Conservation (phyloP, 257 asterid genomes). For the Ilex asprella region DNA sequence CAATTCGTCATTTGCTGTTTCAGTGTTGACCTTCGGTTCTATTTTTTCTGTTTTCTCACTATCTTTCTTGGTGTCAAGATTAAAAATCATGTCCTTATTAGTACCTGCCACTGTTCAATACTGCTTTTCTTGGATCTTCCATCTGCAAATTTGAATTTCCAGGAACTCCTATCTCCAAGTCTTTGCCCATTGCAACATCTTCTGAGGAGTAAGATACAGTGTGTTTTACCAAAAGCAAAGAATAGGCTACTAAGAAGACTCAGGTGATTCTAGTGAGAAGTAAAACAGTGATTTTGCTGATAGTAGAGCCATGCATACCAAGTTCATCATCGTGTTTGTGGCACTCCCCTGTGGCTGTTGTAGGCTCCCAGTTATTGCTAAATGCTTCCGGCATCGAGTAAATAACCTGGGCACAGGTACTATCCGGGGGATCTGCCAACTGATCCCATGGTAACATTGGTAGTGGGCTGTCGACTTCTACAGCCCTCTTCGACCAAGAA, state of each 20-base stretch:
- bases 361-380: slow-evolving; percentile 26
- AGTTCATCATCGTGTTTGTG: slow-evolving; percentile 17
- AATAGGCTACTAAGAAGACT: not conserved
- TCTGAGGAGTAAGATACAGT: slow-evolving; percentile 12
- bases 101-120: slow-evolving; percentile 10
- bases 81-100: slow-evolving; percentile 10
- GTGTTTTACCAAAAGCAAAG: not conserved
- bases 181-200: slow-evolving; percentile 23
- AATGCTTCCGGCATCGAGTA: slow-evolving; percentile 30
- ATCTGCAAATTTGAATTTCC: slow-evolving; percentile 21
- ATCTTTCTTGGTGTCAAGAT: slow-evolving; percentile 14
- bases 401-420: slow-evolving; percentile 39
- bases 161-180: slow-evolving; percentile 24
- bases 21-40: slow-evolving; percentile 15
- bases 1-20: slow-evolving; percentile 16
- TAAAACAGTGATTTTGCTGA: no score
- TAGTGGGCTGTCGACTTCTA: slow-evolving; percentile 33
- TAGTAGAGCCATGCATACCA: slow-evolving; percentile 17
- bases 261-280: not conserved
- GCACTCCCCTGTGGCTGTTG: slow-evolving; percentile 17
- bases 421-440: slow-evolving; percentile 28
- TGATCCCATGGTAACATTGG: slow-evolving; percentile 32
- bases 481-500: slow-evolving; percentile 39
- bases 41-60: slow-evolving; percentile 17
- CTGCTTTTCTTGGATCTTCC: slow-evolving; percentile 14